Conservation (phyloP, 352 stramenopile species). For the Elongisporangium anandrum region DNA sequence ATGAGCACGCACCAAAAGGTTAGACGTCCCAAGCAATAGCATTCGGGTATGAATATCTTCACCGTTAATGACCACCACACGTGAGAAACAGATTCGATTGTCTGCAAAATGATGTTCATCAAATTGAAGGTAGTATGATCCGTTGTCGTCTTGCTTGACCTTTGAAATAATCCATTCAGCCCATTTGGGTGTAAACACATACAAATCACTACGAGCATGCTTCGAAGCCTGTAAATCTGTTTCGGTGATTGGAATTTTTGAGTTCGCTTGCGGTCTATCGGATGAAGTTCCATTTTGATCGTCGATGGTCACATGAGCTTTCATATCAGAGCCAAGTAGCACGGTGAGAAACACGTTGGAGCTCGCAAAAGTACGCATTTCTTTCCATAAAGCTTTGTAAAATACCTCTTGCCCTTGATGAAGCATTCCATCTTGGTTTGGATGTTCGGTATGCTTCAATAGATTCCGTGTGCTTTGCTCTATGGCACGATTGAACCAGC, state of each 20-base stretch:
- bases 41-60: constrained; percentile 16
- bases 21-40: constrained; percentile 8
- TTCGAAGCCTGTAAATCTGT: constrained; percentile 17
- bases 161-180: constrained; percentile 29
- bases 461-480: background rate
- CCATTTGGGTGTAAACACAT: constrained; percentile 29
- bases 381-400: constrained; percentile 47
- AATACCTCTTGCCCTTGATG: constrained; percentile 8
- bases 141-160: constrained; percentile 15
- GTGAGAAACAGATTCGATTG: constrained; percentile 13
- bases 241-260: constrained; percentile 12
- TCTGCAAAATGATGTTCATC: constrained; percentile 9
- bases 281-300: background rate
- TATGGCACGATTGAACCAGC: constrained; percentile 11
- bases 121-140: constrained; percentile 22
- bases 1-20: constrained; percentile 19
- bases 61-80: constrained; percentile 11
- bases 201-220: constrained; percentile 23
- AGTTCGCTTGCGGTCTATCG: background rate
- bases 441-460: background rate
- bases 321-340: constrained; percentile 30
- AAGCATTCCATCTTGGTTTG: background rate
- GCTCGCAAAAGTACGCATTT: constrained; percentile 16
- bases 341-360: constrained; percentile 19
- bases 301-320: constrained; percentile 17